Evolutionary conservation across 306 rosid species (phyloP).

Genomic region (Argentina anserina): DNA sequence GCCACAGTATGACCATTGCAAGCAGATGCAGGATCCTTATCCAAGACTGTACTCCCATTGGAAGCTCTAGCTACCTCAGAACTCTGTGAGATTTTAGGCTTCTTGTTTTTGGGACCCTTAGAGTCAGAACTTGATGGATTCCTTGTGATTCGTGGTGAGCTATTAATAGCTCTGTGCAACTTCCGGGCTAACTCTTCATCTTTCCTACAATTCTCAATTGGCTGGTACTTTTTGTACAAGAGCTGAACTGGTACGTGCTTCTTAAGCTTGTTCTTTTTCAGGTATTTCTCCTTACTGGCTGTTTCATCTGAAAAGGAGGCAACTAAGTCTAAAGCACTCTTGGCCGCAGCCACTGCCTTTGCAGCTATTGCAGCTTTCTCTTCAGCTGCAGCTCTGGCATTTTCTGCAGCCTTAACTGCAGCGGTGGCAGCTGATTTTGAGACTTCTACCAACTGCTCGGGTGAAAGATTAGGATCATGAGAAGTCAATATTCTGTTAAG

Average conservation of each 20-base stretch:
- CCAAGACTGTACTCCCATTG: conserved; percentile 36
- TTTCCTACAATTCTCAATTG: conserved; percentile 62
- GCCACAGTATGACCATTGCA: conserved; percentile 48
- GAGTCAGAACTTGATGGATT: conserved; percentile 59
- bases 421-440: conserved; percentile 57
- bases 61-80: conserved; percentile 47
- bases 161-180: conserved; percentile 83
- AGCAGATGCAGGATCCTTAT: conserved; percentile 45
- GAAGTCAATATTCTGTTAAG: conserved; percentile 63
- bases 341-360: conserved; percentile 80
- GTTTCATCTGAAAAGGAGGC: conserved; percentile 77
- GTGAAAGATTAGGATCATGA: conserved; percentile 59
- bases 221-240: conserved; percentile 82
- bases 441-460: conserved; percentile 64
- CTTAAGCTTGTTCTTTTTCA: conserved; percentile 74
- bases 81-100: conserved; percentile 55
- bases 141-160: conserved; percentile 84
- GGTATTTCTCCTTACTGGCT: conserved; percentile 46
- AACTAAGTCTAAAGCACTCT: conserved; percentile 79
- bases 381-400: conserved; percentile 78
- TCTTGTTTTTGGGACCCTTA: conserved; percentile 63
- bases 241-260: conserved; percentile 94
- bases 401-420: conserved; percentile 71
- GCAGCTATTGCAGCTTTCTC: conserved; percentile 83
- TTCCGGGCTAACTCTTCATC: conserved; percentile 91